phyloP scores from a whole-genome alignment of 129 eudicot species.

The Dittrichia graveolens region DNA sequence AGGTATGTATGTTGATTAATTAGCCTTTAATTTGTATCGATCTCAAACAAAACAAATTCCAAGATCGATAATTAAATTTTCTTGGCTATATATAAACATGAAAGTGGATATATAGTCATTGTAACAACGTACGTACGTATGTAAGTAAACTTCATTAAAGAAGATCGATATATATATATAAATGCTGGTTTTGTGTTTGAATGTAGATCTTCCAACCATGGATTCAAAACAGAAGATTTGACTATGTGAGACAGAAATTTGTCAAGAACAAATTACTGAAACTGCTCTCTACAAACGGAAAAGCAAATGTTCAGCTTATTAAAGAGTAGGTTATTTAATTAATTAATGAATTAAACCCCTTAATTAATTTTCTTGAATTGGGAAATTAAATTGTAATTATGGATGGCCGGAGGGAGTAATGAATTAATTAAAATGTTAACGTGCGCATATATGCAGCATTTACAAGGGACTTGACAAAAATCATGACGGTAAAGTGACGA shows the following conservation, averaged over 20 bases:
- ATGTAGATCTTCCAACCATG: slow-evolving; percentile 69
- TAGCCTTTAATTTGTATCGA: not conserved
- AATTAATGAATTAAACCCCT: no score
- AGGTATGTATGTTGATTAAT: no score
- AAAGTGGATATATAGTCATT: no score
- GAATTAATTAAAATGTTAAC: not conserved
- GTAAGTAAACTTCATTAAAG: no score
- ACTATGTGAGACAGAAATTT: slow-evolving; percentile 50
- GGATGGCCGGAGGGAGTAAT: no score
- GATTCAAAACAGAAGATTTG: slow-evolving; percentile 61
- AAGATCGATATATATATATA: not conserved
- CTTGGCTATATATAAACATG: not conserved
- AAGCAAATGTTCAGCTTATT: slow-evolving; percentile 51
- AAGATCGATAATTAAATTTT: not conserved
- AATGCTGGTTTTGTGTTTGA: not conserved
- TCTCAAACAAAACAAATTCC: not conserved
- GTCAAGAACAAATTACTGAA: slow-evolving; percentile 54
- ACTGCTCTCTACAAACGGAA: slow-evolving; percentile 54
- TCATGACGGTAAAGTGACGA: slow-evolving; percentile 45
- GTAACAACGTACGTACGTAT: no score
- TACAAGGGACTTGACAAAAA: slow-evolving; percentile 55
- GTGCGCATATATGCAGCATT: slow-evolving; percentile 58
- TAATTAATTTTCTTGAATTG: no score
- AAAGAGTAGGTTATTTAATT: no score
- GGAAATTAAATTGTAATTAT: not conserved